Base-by-base conservation (phyloP, 495 filamentous ascomycete genomes). In the Neurospora pannonica region DNA sequence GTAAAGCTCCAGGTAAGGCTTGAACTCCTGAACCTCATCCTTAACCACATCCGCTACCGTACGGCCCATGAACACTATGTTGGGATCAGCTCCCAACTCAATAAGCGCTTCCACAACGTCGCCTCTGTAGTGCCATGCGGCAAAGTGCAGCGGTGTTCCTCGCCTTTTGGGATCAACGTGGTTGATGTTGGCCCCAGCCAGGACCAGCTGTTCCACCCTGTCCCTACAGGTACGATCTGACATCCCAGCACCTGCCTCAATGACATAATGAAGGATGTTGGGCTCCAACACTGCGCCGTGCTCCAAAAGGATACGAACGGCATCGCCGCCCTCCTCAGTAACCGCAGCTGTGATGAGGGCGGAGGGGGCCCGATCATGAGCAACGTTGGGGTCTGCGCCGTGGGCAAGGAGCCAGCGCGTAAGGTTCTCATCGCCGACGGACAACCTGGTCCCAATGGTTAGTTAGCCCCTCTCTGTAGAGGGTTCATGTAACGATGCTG, bases 291-390 rank as follows among this genome's bases (percentile, higher is more conserved):
- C 43, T 21, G n/a, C 43, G 43, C 43, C 43, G n/a, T 48, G 43
- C n/a, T 48, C n/a, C 43, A 48, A 5, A 24, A 48, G n/a, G 3
- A 48, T 5, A 24, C 43, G 43, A 0, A 48, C 0, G 43, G 43
- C 8, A 24, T 2, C 1, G 0, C 9, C 0, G 0, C 43, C 43
- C 9, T 24, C 1, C 43, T 24, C 0, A 0, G 19, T 11, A 4
- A 48, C 9, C 43, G 0, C 43, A 48, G 43, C 43, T 21, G 43
- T 5, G 43, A 48, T 2, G n/a, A 48, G 43, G n/a, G 43, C 0
- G 0, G 43, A 48, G 43, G 43, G 43, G 43, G 43, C 43, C n/a
- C n/a, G 43, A 0, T 48, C 43, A 24, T 48, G n/a, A 48, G 43
- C 9, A 48, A 48, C n/a, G 4, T 48, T 48, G 43, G 43, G 43